These are phyloP conservation scores for Epichloe hybrida DNA, from an alignment of 2,329 filamentous ascomycete species.

Conservation along the genomic window DNA sequence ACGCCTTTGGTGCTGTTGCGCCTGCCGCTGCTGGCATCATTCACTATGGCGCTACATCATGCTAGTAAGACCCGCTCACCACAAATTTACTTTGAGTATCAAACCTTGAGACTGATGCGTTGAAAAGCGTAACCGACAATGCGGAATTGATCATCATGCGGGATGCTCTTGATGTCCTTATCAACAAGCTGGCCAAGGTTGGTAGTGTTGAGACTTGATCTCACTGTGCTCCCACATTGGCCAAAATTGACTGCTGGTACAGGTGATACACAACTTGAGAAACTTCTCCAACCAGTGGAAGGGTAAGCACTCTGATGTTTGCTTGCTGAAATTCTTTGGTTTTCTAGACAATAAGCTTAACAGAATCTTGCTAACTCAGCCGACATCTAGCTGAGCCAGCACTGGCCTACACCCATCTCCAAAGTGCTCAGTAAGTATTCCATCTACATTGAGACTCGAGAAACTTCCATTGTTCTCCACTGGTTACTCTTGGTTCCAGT, in stretches of 20 bases:
- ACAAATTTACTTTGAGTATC: too few relatives aligned
- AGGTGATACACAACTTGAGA: slow-evolving; percentile 61
- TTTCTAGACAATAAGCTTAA: neutral
- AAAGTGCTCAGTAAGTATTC: slow-evolving; percentile 34
- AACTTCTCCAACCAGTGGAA: slow-evolving; percentile 63
- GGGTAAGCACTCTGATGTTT: slow-evolving; percentile 19
- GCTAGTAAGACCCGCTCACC: neutral
- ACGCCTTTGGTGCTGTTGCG: slow-evolving; percentile 59
- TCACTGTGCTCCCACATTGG: too few relatives aligned
- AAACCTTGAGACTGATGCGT: too few relatives aligned
- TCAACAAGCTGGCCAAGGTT: slow-evolving; percentile 66
- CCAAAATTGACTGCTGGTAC: too few relatives aligned
- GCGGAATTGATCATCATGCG: slow-evolving; percentile 58
- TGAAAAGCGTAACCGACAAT: slow-evolving; percentile 49
- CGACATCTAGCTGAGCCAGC: slow-evolving; percentile 37
- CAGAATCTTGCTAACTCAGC: neutral
- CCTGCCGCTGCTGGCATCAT: slow-evolving; percentile 74
- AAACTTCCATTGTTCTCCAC: neutral
- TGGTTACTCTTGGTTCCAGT: neutral
- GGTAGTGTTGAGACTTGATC: too few relatives aligned
- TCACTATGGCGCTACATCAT: slow-evolving; percentile 43
- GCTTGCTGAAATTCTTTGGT: neutral
- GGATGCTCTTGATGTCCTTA: slow-evolving; percentile 56
- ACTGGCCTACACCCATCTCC: slow-evolving; percentile 64
- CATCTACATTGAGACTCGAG: too few relatives aligned